Evolutionary conservation across 2,329 filamentous ascomycete genomes (phyloP), one percentile per base, ranked within the genome.

Genomic region (Chalara sp.): DNA sequence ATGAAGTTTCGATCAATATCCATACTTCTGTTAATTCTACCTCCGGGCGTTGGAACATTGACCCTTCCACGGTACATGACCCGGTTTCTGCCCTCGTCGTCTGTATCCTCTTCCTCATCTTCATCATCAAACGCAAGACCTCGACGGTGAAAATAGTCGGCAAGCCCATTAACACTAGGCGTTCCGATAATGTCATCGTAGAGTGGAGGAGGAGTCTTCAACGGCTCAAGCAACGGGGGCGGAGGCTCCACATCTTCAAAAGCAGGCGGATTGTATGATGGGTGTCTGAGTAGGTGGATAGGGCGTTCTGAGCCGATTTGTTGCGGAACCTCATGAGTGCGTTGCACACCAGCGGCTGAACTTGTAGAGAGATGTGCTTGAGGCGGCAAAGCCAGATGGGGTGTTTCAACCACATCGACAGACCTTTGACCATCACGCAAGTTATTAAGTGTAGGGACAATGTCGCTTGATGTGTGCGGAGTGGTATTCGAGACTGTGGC

Each of bases 181-280:
- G 63, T 67, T 4, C 77, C 79, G 13, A 85, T 78, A 48, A 86
- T 81, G 32, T 73, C 75, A 48, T 84, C 80, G 60, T 89, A 88
- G 43, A 80, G 76, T 7, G 85, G 85, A 7, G 85, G 85, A 6
- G 85, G 85, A 1, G 84, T 87, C 8, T 8, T 37, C 8, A 37
- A n/a, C n/a, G 35, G 35, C 21, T 21, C 21, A 51, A 83, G 72
- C 35, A 87, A 69, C 2, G 83, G 80, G 51, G 85, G 85, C 2
- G 85, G 84, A 5, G 84, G 82, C 13, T 81, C 74, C 44, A 86
- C 79, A 13, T 84, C 83, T 53, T 86, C 81, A 61, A 87, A 88
- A 0, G 83, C 73, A 5, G 85, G 85, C 11, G 85, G 85, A 46
- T 84, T 84, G 65, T 83, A 87, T 0, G 83, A 86, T 2, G 85